These are phyloP conservation scores for Ceriops zippeliana DNA, from an alignment of 345 rosid genomes.

Conservation along the genomic window DNA sequence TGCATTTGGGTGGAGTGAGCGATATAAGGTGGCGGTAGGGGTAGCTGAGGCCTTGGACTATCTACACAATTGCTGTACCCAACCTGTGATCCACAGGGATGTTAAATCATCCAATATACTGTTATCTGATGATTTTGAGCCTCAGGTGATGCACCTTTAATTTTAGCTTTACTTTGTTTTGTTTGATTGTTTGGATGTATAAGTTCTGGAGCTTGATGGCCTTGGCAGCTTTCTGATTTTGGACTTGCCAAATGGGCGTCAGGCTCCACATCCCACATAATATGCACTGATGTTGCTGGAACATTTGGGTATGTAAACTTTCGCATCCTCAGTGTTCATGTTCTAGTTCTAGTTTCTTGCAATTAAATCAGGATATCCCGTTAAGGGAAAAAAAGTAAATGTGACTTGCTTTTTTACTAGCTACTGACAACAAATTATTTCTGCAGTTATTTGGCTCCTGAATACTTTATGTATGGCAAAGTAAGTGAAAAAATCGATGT, in stretches of 20 bases:
- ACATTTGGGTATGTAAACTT: slow-evolving; percentile 80
- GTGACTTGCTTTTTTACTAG: background rate
- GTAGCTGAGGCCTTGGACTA: slow-evolving; percentile 89
- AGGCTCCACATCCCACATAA: slow-evolving; percentile 43
- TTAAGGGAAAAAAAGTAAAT: background rate
- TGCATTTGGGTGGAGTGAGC: slow-evolving; percentile 72
- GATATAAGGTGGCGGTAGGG: slow-evolving; percentile 86
- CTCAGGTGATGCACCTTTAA: slow-evolving; percentile 50
- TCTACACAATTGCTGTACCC: slow-evolving; percentile 44
- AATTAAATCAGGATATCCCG: background rate
- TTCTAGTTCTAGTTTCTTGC: background rate
- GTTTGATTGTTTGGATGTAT: slow-evolving; percentile 13
- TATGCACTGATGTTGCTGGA: slow-evolving; percentile 71
- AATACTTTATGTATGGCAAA: slow-evolving; percentile 92
- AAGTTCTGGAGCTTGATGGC: background rate
- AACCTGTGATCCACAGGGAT: slow-evolving; percentile 84
- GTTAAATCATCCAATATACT: slow-evolving; percentile 94
- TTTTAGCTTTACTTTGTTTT: background rate
- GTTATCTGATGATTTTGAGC: slow-evolving; percentile 89
- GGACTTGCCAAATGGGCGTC: slow-evolving; percentile 82
- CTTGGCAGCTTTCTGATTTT: slow-evolving; percentile 84
- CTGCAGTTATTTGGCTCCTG: slow-evolving; percentile 95
- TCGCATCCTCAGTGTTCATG: background rate
- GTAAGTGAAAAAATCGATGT: slow-evolving; percentile 92
- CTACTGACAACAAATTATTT: slow-evolving; percentile 3